These are phyloP conservation scores for Ustilago crameri DNA, from an alignment of 1,284 basidiomycete genomes.

Conservation along the genomic window DNA sequence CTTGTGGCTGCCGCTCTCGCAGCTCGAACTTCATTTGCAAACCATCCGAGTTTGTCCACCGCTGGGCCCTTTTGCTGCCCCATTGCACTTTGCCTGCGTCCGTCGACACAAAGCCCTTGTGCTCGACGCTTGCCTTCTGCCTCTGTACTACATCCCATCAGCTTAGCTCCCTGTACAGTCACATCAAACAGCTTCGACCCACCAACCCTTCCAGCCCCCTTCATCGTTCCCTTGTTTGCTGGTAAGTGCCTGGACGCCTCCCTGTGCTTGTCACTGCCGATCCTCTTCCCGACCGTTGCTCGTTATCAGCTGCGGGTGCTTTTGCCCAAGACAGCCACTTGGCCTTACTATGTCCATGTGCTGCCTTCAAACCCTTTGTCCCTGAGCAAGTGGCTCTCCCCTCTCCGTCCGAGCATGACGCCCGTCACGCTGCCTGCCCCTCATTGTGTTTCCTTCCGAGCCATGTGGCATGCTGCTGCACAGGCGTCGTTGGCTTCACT, in stretches of 20 bases:
- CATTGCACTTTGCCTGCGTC: constrained; percentile 33
- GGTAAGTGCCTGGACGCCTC: constrained; percentile 28
- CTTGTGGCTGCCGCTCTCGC: constrained; percentile 20
- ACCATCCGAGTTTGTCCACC: constrained; percentile 4
- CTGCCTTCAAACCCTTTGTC: not conserved
- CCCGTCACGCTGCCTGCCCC: constrained; percentile 3
- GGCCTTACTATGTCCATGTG: not conserved
- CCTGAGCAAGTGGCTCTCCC: not conserved
- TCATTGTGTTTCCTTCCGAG: not conserved
- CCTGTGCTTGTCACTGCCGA: constrained; percentile 2
- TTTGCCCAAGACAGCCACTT: constrained; percentile 12
- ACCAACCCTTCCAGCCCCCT: constrained; percentile 31
- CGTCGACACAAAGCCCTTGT: constrained; percentile 19
- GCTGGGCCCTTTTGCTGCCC: constrained; percentile 18
- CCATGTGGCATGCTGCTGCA: constrained; percentile 24
- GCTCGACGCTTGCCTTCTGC: constrained; percentile 40
- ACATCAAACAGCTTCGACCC: constrained; percentile 32
- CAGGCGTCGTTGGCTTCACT: constrained; percentile 19
- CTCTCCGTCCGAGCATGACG: not conserved
- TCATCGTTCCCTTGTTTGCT: constrained; percentile 16
- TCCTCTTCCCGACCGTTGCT: constrained; percentile 17
- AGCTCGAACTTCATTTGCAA: constrained; percentile 36
- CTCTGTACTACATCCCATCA: constrained; percentile 42
- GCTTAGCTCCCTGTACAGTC: constrained; percentile 34
- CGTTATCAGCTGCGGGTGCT: constrained; percentile 12